Conservation (phyloP, 164 flowering plant species). For the Kingdonia uniflora region DNA sequence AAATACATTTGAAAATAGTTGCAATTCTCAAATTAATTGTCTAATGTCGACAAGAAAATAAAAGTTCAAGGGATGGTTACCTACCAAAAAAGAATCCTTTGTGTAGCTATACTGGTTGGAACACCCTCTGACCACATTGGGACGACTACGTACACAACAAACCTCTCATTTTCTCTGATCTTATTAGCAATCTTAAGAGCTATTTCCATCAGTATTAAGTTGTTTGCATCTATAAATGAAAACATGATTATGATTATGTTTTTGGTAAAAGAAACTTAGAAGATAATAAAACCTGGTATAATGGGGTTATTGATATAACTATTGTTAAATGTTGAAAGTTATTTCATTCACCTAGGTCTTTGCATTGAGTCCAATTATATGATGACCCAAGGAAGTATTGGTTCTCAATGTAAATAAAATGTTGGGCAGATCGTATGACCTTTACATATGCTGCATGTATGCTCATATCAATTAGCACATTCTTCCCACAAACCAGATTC, state of each 20-base stretch:
- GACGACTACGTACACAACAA: constrained; percentile 77
- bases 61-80: constrained; percentile 16
- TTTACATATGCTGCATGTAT: constrained; percentile 91
- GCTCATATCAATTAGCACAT: constrained; percentile 95
- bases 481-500: constrained; percentile 91
- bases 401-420: constrained; percentile 89
- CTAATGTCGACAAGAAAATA: no score
- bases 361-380: constrained; percentile 68
- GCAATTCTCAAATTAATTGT: no score
- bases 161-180: constrained; percentile 82
- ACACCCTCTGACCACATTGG: constrained; percentile 99
- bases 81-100: constrained; percentile 95
- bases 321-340: neutral
- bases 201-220: constrained; percentile 94
- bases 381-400: constrained; percentile 96
- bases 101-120: constrained; percentile 78
- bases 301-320: neutral
- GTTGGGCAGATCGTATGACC: constrained; percentile 94
- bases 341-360: constrained; percentile 53
- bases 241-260: neutral
- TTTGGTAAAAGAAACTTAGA: neutral
- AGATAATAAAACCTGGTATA: neutral
- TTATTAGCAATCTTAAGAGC: constrained; percentile 92
- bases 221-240: constrained; percentile 63
- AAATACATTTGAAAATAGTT: neutral